Conservation (phyloP, 2,329 filamentous ascomycete genomes). For the Dactylellina leptospora region DNA sequence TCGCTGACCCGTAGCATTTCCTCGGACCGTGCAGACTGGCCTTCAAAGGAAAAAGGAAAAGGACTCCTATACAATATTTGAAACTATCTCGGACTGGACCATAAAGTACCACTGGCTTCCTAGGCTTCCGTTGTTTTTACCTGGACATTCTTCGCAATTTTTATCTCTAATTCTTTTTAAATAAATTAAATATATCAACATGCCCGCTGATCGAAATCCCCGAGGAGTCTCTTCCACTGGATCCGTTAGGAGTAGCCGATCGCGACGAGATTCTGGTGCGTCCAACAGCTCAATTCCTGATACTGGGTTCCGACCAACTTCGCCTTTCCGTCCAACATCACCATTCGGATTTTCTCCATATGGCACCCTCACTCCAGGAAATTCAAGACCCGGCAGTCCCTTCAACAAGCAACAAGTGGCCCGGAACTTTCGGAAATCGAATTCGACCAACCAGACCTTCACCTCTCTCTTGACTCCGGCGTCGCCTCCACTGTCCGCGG, state of each 20-base stretch:
- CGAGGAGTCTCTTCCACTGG: conserved; percentile 42
- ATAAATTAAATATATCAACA: conserved; percentile 28
- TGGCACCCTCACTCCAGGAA: conserved; percentile 48
- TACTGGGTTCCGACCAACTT: conserved; percentile 44
- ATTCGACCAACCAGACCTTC: conserved; percentile 37
- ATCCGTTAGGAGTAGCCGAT: conserved; percentile 36
- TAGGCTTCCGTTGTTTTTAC: conserved; percentile 14
- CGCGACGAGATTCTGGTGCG: conserved; percentile 44
- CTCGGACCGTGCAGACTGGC: conserved; percentile 31
- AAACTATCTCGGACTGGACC: conserved; percentile 17
- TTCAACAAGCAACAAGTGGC: conserved; percentile 45
- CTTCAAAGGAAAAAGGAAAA: conserved; percentile 4
- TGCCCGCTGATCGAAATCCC: conserved; percentile 45
- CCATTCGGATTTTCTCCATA: conserved; percentile 48
- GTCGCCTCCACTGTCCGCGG: conserved; percentile 44
- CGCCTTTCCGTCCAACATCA: conserved; percentile 44
- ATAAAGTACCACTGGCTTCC: conserved; percentile 19
- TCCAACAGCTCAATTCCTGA: conserved; percentile 48
- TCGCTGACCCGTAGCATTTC: conserved; percentile 45
- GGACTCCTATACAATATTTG: neutral
- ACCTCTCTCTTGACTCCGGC: conserved; percentile 43
- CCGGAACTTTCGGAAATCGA: conserved; percentile 42
- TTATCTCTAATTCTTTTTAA: conserved; percentile 12
- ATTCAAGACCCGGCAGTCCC: conserved; percentile 44
- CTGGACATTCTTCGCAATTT: conserved; percentile 17